phyloP scores from a whole-genome alignment of 441 rosid genomes.

The Populus hybrid region DNA sequence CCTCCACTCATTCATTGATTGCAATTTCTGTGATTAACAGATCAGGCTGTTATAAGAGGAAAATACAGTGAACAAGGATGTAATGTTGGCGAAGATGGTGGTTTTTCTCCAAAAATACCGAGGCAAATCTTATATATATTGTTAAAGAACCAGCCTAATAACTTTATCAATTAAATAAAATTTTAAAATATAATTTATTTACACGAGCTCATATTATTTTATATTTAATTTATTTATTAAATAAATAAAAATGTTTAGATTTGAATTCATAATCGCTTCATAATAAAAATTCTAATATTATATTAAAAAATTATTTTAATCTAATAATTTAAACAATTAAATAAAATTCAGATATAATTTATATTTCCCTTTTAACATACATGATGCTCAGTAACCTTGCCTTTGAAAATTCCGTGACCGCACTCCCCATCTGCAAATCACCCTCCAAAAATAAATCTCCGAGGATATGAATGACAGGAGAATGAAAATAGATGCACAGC shows the following conservation, averaged over 20 bases:
- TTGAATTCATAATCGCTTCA: too few relatives aligned
- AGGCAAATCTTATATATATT: conserved; percentile 42
- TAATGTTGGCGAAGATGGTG: conserved; percentile 94
- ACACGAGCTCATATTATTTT: too few relatives aligned
- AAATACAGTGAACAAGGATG: conserved; percentile 72
- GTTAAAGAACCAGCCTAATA: too few relatives aligned
- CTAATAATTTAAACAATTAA: too few relatives aligned
- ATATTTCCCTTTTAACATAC: neutral
- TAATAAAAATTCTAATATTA: too few relatives aligned
- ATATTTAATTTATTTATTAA: too few relatives aligned
- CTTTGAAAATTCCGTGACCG: neutral
- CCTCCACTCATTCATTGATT: conserved; percentile 22
- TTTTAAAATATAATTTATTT: too few relatives aligned
- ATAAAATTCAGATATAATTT: too few relatives aligned
- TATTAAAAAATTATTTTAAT: too few relatives aligned
- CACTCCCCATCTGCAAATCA: neutral
- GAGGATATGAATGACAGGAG: neutral
- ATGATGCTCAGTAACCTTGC: conserved; percentile 19
- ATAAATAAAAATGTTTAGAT: too few relatives aligned
- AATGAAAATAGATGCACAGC: neutral
- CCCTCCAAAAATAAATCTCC: neutral
- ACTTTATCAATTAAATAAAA: too few relatives aligned
- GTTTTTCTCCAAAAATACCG: conserved; percentile 85
- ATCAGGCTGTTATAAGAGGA: conserved; percentile 84
- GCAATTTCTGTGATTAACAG: conserved; percentile 35